Conservation (phyloP, 495 filamentous ascomycete genomes). For the Clohesyomyces aquaticus region DNA sequence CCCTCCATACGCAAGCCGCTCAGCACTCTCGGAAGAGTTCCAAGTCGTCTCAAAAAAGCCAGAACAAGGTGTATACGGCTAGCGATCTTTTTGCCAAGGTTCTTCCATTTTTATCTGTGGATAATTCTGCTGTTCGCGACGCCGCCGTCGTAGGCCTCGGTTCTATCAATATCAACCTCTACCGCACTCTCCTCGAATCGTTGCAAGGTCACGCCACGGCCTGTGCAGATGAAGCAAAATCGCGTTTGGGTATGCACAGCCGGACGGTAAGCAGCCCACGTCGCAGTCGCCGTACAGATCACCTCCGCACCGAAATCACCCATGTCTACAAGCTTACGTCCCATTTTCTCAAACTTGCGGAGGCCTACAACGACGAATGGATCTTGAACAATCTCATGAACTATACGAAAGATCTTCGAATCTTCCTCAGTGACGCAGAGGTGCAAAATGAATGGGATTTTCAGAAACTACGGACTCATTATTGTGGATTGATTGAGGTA, state of each 20-base stretch:
- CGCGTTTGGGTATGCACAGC: constrained; percentile 74
- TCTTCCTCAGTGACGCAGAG: constrained; percentile 90
- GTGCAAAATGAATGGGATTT: constrained; percentile 97
- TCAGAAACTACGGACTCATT: constrained; percentile 87
- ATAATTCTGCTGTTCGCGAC: constrained; percentile 75
- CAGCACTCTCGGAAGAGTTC: constrained; percentile 87
- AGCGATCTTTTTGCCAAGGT: constrained; percentile 85
- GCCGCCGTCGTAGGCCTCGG: constrained; percentile 92
- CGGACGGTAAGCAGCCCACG: constrained; percentile 75
- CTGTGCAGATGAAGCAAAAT: constrained; percentile 86
- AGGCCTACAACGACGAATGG: constrained; percentile 88
- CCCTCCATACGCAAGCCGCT: constrained; percentile 62
- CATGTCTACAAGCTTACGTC: constrained; percentile 94
- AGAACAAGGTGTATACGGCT: constrained; percentile 86
- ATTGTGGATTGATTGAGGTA: constrained; percentile 90
- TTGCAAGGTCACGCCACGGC: constrained; percentile 78
- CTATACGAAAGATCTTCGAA: constrained; percentile 88
- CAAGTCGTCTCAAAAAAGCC: constrained; percentile 66
- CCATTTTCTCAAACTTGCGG: constrained; percentile 78
- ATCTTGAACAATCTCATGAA: constrained; percentile 85
- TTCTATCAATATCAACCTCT: constrained; percentile 94
- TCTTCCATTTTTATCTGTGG: constrained; percentile 80
- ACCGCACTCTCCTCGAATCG: constrained; percentile 87
- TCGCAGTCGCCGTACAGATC: constrained; percentile 77
- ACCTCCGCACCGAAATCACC: constrained; percentile 89